Base-by-base conservation (phyloP, 164 flowering plant genomes). In the Vitis cinerea region DNA sequence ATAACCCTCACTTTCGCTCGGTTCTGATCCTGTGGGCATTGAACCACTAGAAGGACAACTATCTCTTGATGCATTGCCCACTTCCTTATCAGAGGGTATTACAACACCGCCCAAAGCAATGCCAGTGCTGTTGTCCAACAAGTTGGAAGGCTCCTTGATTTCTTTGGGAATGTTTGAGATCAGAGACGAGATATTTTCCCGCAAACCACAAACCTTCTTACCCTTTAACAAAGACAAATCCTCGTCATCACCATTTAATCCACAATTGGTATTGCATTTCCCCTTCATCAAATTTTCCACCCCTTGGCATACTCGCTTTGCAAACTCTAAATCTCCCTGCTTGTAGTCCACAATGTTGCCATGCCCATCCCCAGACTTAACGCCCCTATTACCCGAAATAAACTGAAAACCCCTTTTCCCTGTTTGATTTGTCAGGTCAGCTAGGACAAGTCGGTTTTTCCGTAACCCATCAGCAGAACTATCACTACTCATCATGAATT, bases 361-460 rank as follows among this genome's bases (percentile, higher is more conserved):
- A 56, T n/a, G 17, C 66, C 61, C 83, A 72, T 61, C 75, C 31
- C 63, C 65, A 37, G 56, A 62, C 14, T 69, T 66, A 15, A 62
- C 5, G 23, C 7, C 68, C 2, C 68, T 47, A 67, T 70, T 66
- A 12, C 71, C 72, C 2, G 74, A 67, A 66, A 74, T 50, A 30
- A 62, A 52, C 3, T 80, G 76, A 72, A 82, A 67, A 19, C 65
- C 70, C 59, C 92, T 82, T 68, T 87, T 90, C n/a, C 72, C 78
- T 0, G 76, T 63, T 23, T 53, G 75, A 75, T 91, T 93, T 0
- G 94, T 83, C 53, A 91, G 56, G 64, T 93, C 92, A 3, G 80
- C 87, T 50, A 93, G 70, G 29, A 51, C 87, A 1, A 72, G 29
- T 14, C 89, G 87, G 17, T 54, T 52, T 54, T 74, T 68, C 27